phyloP scores from a whole-genome alignment of 2,329 filamentous ascomycete genomes.

The Acrodontium crateriforme region DNA sequence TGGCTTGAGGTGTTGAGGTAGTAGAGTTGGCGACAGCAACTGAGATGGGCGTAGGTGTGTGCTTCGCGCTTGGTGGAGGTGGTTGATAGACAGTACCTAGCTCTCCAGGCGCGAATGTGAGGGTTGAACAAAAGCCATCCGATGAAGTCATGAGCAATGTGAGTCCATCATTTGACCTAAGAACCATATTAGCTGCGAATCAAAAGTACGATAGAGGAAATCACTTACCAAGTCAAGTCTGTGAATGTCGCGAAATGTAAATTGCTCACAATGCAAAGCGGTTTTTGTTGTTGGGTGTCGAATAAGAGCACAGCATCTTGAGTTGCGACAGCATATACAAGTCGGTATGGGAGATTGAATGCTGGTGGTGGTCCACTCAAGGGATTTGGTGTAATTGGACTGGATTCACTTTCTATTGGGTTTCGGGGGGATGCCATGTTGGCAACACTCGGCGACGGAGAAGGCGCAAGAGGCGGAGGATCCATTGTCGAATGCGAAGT shows the following conservation, averaged over 20 bases:
- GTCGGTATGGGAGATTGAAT: constrained; percentile 79
- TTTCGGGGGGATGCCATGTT: constrained; percentile 39
- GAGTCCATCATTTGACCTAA: constrained; percentile 59
- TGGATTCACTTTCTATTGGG: constrained; percentile 35
- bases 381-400: constrained; percentile 39
- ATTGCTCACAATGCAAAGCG: constrained; percentile 89
- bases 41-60: constrained; percentile 27
- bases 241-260: constrained; percentile 96
- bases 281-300: constrained; percentile 91
- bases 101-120: constrained; percentile 74
- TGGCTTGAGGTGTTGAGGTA: constrained; percentile 29
- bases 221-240: constrained; percentile 88
- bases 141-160: constrained; percentile 92
- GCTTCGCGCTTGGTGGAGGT: constrained; percentile 31
- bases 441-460: constrained; percentile 36
- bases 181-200: no score
- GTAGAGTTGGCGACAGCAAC: constrained; percentile 23
- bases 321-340: constrained; percentile 93
- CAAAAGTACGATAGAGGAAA: no score
- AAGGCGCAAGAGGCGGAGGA: constrained; percentile 53
- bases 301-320: constrained; percentile 92
- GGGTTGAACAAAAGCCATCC: constrained; percentile 88
- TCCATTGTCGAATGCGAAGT: constrained; percentile 63
- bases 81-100: constrained; percentile 69
- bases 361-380: constrained; percentile 40